Base-by-base conservation (phyloP, 257 asterid species). In the Solanum verrucosum region DNA sequence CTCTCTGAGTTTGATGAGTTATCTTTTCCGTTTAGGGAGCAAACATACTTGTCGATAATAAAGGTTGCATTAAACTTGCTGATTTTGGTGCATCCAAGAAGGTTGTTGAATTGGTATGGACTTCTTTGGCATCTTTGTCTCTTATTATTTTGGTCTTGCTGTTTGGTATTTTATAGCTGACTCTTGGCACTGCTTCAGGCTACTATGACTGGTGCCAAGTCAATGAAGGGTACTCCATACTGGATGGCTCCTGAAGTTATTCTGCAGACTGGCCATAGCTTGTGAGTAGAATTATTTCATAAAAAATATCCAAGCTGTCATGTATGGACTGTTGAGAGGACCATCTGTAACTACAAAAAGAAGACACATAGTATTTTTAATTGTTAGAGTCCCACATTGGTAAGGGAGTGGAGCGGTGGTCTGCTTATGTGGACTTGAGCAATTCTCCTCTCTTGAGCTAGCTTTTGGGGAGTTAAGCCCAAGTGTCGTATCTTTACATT, bases 171-270 rank as follows among this genome's bases (percentile, higher is more conserved):
- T 81, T 87, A 59, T 88, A 87, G 91, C 87, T 73, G 87, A 44
- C 87, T 59, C 65, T 63, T 89, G 68, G 68, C 72, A 77, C 75
- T 89, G 84, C 87, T 89, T 90, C 96, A 97, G 99, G 99, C 98
- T 84, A 97, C 99, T 79, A 94, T 97, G 90, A 97, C 98, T 74
- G 98, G 98, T 89, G 98, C 99, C 87, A 97, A 97, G 90, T 96
- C 99, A 82, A 97, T 97, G 99, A 96, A 97, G 95, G 99, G 99
- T 81, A 97, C 99, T 88, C 99, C 99, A 34, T 97, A 97, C 89
- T 97, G 99, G 99, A 97, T 97, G 99, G 99, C 99, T 92, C 99
- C 99, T 84, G 99, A 97, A 94, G 99, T 97, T 83, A 97, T 97
- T 86, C 97, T 96, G 89, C 99, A 97, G 94, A 97, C 98, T 87